phyloP scores from a whole-genome alignment of 805 yeast genomes.

The Candida saitoana region DNA sequence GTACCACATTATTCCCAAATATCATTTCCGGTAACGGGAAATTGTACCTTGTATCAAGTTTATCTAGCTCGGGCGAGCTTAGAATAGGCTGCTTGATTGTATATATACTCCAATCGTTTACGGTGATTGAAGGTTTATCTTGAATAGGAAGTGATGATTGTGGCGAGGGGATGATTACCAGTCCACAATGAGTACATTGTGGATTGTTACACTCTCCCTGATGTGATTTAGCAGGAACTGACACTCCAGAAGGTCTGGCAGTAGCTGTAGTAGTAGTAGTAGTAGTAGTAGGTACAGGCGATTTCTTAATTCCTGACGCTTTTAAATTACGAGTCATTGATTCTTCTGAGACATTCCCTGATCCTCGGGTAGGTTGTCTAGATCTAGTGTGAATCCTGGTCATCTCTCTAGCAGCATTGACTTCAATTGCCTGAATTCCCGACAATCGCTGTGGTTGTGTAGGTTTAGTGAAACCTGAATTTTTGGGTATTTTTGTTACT shows the following conservation, averaged over 20 bases:
- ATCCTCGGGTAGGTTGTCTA: slow-evolving; percentile 19
- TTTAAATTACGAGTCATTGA: not conserved
- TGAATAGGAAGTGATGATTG: slow-evolving; percentile 57
- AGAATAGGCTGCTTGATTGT: slow-evolving; percentile 75
- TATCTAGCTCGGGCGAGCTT: slow-evolving; percentile 68
- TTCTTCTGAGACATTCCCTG: not conserved
- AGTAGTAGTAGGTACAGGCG: not conserved
- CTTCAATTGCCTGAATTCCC: slow-evolving; percentile 53
- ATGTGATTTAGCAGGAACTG: slow-evolving; percentile 44
- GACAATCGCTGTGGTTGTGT: slow-evolving; percentile 5
- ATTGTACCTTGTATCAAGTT: slow-evolving; percentile 50
- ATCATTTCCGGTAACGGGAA: slow-evolving; percentile 97
- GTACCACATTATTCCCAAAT: slow-evolving; percentile 76
- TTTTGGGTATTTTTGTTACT: not conserved
- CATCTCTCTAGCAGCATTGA: slow-evolving; percentile 63
- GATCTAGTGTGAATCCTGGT: slow-evolving; percentile 46
- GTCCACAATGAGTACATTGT: slow-evolving; percentile 62
- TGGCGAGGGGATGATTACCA: slow-evolving; percentile 76
- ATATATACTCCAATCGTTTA: slow-evolving; percentile 71
- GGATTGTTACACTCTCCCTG: slow-evolving; percentile 36
- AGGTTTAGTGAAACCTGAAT: slow-evolving; percentile 8
- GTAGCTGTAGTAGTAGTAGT: not conserved
- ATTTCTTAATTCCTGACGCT: not conserved
- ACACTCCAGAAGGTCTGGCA: slow-evolving; percentile 9
- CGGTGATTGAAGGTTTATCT: slow-evolving; percentile 65